Evolutionary conservation across 805 yeast species (phyloP).

Genomic region (Millerago galiae): DNA sequence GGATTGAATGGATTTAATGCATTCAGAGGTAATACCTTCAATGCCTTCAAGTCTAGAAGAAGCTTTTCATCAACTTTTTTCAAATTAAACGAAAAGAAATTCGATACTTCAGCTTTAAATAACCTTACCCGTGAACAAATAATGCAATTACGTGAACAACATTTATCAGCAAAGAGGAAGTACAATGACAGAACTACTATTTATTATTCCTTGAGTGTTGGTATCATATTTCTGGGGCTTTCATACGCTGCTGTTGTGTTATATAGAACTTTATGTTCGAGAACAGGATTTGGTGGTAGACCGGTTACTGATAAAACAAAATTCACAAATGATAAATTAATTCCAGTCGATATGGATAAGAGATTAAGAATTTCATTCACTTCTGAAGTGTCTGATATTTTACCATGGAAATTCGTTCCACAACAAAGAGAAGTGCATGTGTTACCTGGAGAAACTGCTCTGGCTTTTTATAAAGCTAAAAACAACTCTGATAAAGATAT

Average conservation of each 20-base stretch:
- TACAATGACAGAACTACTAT: conserved; percentile 40
- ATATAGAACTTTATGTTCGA: conserved; percentile 83
- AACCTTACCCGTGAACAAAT: conserved; percentile 22
- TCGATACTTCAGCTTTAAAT: conserved; percentile 11
- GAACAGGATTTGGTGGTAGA: conserved; percentile 94
- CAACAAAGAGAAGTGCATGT: conserved; percentile 90
- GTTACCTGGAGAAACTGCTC: conserved; percentile 95
- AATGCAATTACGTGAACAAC: conserved; percentile 17
- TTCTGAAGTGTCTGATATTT: conserved; percentile 80
- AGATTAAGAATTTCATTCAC: conserved; percentile 83
- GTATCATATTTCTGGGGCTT: conserved; percentile 63
- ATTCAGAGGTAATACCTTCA: no score
- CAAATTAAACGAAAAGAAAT: not conserved
- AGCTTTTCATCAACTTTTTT: no score
- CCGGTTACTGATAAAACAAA: conserved; percentile 80
- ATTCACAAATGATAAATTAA: conserved; percentile 80
- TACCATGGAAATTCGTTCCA: conserved; percentile 95
- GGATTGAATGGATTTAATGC: no score
- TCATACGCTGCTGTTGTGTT: conserved; percentile 90
- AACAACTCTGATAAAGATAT: conserved; percentile 82
- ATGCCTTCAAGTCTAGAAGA: no score
- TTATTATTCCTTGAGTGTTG: conserved; percentile 62
- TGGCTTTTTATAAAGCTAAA: conserved; percentile 91
- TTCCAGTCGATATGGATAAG: conserved; percentile 81
- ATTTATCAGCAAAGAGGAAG: conserved; percentile 13